Conservation (phyloP, 208 protist species). For the Wallacemonas rigidus region DNA sequence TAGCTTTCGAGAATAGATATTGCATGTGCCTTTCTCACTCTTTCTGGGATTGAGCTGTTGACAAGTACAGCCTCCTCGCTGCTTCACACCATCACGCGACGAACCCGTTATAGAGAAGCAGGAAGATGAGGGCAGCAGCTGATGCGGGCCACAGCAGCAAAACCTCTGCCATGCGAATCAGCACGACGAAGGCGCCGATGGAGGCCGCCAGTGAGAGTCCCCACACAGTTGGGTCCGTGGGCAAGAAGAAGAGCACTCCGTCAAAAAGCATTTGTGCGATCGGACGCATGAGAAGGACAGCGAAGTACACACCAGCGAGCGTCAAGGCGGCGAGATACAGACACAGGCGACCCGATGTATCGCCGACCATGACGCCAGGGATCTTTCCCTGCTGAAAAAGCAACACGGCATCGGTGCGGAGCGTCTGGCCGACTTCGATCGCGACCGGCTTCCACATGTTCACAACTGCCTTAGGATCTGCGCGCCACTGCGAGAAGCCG, state of each 20-base stretch:
- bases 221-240: slow-evolving; percentile 78
- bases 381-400: slow-evolving; percentile 24
- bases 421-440: slow-evolving; percentile 30
- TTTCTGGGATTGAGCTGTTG: no score
- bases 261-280: slow-evolving; percentile 34
- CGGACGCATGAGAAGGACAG: slow-evolving; percentile 37
- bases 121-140: slow-evolving; percentile 26
- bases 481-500: slow-evolving; percentile 20
- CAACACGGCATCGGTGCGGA: slow-evolving; percentile 17
- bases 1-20: neutral
- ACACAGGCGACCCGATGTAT: slow-evolving; percentile 15
- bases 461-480: slow-evolving; percentile 24
- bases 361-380: slow-evolving; percentile 14
- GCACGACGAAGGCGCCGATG: slow-evolving; percentile 23
- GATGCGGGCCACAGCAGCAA: slow-evolving; percentile 19
- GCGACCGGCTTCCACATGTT: slow-evolving; percentile 31
- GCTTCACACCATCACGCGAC: slow-evolving; percentile 18
- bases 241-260: slow-evolving; percentile 41
- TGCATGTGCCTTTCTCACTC: neutral
- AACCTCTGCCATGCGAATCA: slow-evolving; percentile 32
- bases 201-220: slow-evolving; percentile 39
- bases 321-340: slow-evolving; percentile 42
- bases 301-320: slow-evolving; percentile 51
- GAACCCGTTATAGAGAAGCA: slow-evolving; percentile 69
- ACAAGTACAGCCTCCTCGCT: no score